Base-by-base conservation (phyloP, 139 green algal species). In the Penium margaritaceum region DNA sequence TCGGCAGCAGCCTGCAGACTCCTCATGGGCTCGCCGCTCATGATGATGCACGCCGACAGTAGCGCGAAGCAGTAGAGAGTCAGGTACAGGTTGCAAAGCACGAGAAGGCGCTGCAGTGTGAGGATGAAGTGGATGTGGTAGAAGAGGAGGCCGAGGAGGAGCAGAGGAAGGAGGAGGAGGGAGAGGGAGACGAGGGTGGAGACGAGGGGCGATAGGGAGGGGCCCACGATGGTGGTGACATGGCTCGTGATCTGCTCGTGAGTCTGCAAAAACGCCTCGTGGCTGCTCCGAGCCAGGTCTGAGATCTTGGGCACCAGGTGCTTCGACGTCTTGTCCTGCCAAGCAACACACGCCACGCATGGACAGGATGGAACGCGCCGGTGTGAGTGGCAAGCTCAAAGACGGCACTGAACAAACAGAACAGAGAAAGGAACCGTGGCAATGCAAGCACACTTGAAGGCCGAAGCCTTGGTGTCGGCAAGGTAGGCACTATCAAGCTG, bases 21-120 rank as follows among this genome's bases (percentile, higher is more conserved):
- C 41, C 21, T 27, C 67, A 74, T 68, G 32, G 67, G 67, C 67
- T 74, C 67, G 5, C 6, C 41, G 24, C 67, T 46, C n/a, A 74
- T 70, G 21, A 74, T 19, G 6, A 68, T 24, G 19, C 32, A 46
- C 9, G 53, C 33, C 34, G 14, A 17, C 3, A 74, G 32, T 24
- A 74, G 44, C 44, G 67, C 71, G 67, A 69, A 43, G 34, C 67
- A 67, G 44, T 74, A 74, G 27, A 37, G 27, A 19, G 67, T 67
- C 1, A 74, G 33, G 67, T 74, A 74, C 51, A 64, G 33, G 67
- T 74, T 74, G 6, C 46, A 46, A 1, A 74, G 51, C 51, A 74
- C n/a, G 46, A 74, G 24, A 19, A 74, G 27, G 30, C 71, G 71
- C 29, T 70, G 44, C 58, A 66, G 15, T 0, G 41, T 54, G 33